Conservation (phyloP, 2,329 filamentous ascomycete genomes). For the Epichloe sibirici region DNA sequence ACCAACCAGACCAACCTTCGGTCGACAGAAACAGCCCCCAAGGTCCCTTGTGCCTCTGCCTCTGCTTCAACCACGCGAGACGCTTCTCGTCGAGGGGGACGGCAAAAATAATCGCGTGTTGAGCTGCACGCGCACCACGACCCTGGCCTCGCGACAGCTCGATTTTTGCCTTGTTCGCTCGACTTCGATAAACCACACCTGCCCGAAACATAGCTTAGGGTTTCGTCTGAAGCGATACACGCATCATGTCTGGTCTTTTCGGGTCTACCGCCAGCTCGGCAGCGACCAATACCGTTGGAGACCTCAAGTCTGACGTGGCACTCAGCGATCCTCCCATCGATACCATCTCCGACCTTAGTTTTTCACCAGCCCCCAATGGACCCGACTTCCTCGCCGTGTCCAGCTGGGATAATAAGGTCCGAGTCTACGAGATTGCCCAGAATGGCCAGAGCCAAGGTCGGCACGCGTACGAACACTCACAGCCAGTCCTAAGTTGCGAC, state of each 20-base stretch:
- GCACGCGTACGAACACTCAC: constrained; percentile 75
- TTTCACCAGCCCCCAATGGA: constrained; percentile 50
- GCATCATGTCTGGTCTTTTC: constrained; percentile 53
- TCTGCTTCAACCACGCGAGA: background rate
- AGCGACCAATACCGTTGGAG: constrained; percentile 65
- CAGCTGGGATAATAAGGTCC: constrained; percentile 96
- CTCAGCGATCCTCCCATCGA: constrained; percentile 72
- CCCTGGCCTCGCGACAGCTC: background rate
- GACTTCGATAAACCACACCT: constrained; percentile 6
- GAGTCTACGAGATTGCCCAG: constrained; percentile 81
- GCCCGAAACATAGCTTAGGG: background rate
- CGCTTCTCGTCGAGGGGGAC: background rate
- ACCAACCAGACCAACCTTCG: too few species aligned
- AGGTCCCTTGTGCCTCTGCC: too few species aligned
- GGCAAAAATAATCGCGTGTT: background rate
- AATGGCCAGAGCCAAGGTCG: constrained; percentile 74
- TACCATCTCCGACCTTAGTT: constrained; percentile 76
- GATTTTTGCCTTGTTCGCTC: background rate
- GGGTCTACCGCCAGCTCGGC: constrained; percentile 39
- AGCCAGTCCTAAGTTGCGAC: constrained; percentile 69
- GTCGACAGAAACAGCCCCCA: too few species aligned
- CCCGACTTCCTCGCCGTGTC: constrained; percentile 75
- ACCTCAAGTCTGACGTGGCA: constrained; percentile 79
- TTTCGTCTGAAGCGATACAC: background rate
- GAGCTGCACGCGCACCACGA: background rate